Base-by-base conservation (phyloP, 2,329 filamentous ascomycete species). In the Verticillium klebahnii region DNA sequence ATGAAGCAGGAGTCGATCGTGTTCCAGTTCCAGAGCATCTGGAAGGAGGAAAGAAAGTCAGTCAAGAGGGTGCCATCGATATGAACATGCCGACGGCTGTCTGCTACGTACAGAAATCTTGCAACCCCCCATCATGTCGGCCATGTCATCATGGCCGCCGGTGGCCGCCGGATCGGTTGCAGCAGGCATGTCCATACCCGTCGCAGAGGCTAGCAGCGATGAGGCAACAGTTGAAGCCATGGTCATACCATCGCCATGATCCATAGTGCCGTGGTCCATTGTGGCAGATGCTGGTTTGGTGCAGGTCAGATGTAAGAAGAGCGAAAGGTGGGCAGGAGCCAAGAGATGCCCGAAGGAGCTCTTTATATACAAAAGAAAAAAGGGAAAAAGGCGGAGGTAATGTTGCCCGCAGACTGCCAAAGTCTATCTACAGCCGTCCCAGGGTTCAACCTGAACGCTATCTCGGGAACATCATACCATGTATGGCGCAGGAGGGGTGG, bases 11-110 rank as follows among this genome's bases (percentile, higher is more conserved):
- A 76, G 71, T 90, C 86, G 71, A 90, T 78, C 3, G 87, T 89
- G 73, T 90, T 81, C 88, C 89, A 91, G 74, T 92, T 93, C 89
- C 89, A 92, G 50, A 91, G 78, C 90, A 92, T 93, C 88, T 91
- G 52, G 8, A 7, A 39, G 23, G 61, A 12, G 60, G 2, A 36
- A 7, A 58, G 64, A 52, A n/a, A 52, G 23, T n/a, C 5, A 56
- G 23, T 32, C 19, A 1, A 45, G 14, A 58, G 25, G 66, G 63
- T 67, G 63, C 25, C 31, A 32, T 36, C 54, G 15, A 17, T 23
- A 23, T 9, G n/a, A 23, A 0, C 17, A 15, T 7, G 50, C 15
- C 15, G 15, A 19, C 6, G 45, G 3, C n/a, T 12, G 45, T 50
- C 14, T 15, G 15, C 8, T 23, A 67, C 73, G 31, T 68, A 79